Base-by-base conservation (phyloP, 176 grass and related monocot genomes). In the Oropetium thomaeum region DNA sequence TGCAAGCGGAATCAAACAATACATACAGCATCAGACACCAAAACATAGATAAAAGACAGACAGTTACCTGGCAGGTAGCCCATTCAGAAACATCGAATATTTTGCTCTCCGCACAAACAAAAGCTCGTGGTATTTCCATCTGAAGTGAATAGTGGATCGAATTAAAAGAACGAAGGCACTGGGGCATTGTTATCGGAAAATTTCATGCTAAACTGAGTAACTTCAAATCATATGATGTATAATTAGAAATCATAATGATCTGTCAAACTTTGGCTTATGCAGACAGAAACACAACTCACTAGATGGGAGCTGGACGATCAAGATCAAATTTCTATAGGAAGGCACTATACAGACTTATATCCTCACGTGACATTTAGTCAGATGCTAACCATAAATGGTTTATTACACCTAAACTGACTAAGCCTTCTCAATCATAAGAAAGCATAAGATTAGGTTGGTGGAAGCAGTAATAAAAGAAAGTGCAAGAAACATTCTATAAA, bases 41-140 rank as follows among this genome's bases (percentile, higher is more conserved):
- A 22, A 60, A 48, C 40, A 67, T 38, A 16, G 34, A 74, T 10
- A 32, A 38, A 10, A 68, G 44, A 12, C 22, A 71, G 33, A 78
- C 16, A 20, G 61, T 85, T 58, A 99, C 96, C 92, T 99, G 96
- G 83, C 96, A 99, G 58, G 74, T 99, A 76, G 96, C 96, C 96
- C 96, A 99, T 78, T 99, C 96, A 39, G 96, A 99, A 8, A 99
- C 92, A 86, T 99, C 96, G 73, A 99, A 99, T 90, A 99, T 92
- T 87, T 99, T 99, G 85, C 96, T 96, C 86, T 99, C 96, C 39
- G 96, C 96, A 64, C 96, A 99, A 32, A 96, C 96, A 90, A 99
- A 99, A 71, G 96, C 96, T 70, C 92, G 89, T 38, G 96, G 96
- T 74, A 99, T 99, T 75, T 99, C 92, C 73, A 95, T 76, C 96